These are phyloP conservation scores for Linum lewisii DNA, from an alignment of 345 rosid genomes.

Conservation along the genomic window DNA sequence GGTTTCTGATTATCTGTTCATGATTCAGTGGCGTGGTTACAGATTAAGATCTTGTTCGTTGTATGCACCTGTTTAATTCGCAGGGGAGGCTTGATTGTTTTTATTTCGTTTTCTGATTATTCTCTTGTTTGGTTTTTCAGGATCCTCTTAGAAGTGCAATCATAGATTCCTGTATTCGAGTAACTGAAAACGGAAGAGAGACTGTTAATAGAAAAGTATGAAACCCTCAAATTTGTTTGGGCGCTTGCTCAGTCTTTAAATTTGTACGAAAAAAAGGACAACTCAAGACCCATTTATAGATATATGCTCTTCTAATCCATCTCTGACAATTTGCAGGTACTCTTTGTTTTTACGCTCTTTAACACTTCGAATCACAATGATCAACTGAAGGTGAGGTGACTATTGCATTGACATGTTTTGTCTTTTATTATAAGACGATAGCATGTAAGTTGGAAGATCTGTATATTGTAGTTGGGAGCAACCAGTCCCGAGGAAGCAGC, in stretches of 20 bases:
- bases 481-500: conserved; percentile 95
- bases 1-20: not conserved
- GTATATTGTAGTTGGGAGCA: conserved; percentile 67
- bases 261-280: not conserved
- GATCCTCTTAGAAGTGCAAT: conserved; percentile 69
- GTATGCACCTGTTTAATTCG: not conserved
- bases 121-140: conserved; percentile 27
- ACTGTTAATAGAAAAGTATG: conserved; percentile 85
- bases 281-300: not conserved
- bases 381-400: conserved; percentile 79
- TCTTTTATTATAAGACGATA: conserved; percentile 13
- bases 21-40: not conserved
- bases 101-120: not conserved
- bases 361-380: conserved; percentile 82
- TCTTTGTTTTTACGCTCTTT: conserved; percentile 77
- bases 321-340: conserved; percentile 45
- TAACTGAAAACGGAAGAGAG: conserved; percentile 88
- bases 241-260: not conserved
- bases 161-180: conserved; percentile 80
- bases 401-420: not conserved
- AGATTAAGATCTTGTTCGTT: too few species aligned
- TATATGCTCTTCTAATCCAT: conserved; percentile 8
- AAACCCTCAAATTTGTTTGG: conserved; percentile 3
- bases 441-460: conserved; percentile 20
- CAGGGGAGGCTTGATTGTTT: not conserved